Evolutionary conservation across 331 rosid genomes (phyloP), one percentile per base, ranked within the genome.

Genomic region (Arachis monticola): DNA sequence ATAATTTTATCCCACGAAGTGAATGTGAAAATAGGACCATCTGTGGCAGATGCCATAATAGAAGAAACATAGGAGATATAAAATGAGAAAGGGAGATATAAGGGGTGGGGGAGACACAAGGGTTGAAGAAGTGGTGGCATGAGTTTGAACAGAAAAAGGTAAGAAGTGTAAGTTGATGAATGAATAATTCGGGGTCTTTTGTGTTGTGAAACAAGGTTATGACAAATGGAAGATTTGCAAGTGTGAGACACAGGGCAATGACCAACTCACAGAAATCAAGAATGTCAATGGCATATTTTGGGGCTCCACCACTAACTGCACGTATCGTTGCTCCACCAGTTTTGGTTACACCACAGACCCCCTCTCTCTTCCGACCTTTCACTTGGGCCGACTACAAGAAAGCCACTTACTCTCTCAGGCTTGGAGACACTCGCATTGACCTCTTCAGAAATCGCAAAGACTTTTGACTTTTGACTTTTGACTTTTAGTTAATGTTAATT

Each of bases 361-460:
- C 88, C 38, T 72, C 78, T 35, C 80, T 87, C 48, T 94, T 83
- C 80, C 78, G 85, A 56, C 88, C 93, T 8, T 91, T 94, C 87
- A 91, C 93, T 41, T 94, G 97, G 97, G 97, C 83, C 8, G 95
- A 94, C 7, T 94, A 90, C 81, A 94, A 90, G 89, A 86, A 86
- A 77, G 88, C 87, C 65, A 50, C 88, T 0, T 83, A 80, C 83
- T 90, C 99, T 32, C 84, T 86, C 0, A 79, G 87, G 83, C 90
- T 90, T 6, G 89, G 87, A 0, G 95, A 94, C 38, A 79, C 48
- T 41, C 93, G 99, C 17, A 85, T 88, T 13, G 62, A 90, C 22
- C 95, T 77, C 80, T 94, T 85, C 81, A 91, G 72, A 72, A 32
- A 55, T 1, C 10, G 68, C 48, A 58, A 59, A 32, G 79, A 70